Evolutionary conservation across 2,329 filamentous ascomycete genomes (phyloP).

Genomic region (Reticulascus tulasneorum): DNA sequence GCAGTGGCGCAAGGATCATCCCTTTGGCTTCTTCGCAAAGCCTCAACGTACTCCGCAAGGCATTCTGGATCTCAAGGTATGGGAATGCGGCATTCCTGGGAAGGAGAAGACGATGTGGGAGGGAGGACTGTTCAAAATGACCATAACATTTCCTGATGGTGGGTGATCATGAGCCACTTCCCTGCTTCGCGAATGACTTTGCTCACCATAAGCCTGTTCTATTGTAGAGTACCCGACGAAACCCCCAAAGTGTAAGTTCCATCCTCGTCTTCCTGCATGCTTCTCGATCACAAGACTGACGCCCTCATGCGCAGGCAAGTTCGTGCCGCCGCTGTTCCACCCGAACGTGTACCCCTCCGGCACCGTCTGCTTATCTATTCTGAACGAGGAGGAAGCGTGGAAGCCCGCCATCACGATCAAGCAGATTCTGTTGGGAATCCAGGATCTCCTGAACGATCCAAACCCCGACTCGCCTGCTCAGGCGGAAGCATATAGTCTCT

Average conservation of each 20-base stretch:
- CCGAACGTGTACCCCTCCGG: slow-evolving; percentile 98
- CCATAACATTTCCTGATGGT: slow-evolving; percentile 91
- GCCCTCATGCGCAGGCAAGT: slow-evolving; percentile 68
- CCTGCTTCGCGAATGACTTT: neutral
- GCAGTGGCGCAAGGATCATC: slow-evolving; percentile 95
- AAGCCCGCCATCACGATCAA: slow-evolving; percentile 98
- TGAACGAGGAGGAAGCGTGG: slow-evolving; percentile 99
- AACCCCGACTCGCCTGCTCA: slow-evolving; percentile 97
- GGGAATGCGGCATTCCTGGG: slow-evolving; percentile 95
- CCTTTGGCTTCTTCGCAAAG: slow-evolving; percentile 94
- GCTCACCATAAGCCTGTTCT: slow-evolving; percentile 16
- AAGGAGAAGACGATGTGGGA: slow-evolving; percentile 98
- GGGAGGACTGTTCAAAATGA: slow-evolving; percentile 93
- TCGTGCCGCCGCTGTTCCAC: slow-evolving; percentile 91
- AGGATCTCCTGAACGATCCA: slow-evolving; percentile 91
- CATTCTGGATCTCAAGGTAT: slow-evolving; percentile 85
- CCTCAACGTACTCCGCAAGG: slow-evolving; percentile 70
- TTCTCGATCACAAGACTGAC: slow-evolving; percentile 4
- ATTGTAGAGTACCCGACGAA: slow-evolving; percentile 96
- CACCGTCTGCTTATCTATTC: slow-evolving; percentile 92
- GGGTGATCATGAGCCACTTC: slow-evolving; percentile 27
- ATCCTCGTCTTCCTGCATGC: neutral
- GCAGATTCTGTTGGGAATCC: slow-evolving; percentile 92
- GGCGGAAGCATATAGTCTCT: slow-evolving; percentile 95
- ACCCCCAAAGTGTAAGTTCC: slow-evolving; percentile 88